These are phyloP conservation scores for Metschnikowia corniflorae DNA, from an alignment of 805 yeast species.

Conservation along the genomic window DNA sequence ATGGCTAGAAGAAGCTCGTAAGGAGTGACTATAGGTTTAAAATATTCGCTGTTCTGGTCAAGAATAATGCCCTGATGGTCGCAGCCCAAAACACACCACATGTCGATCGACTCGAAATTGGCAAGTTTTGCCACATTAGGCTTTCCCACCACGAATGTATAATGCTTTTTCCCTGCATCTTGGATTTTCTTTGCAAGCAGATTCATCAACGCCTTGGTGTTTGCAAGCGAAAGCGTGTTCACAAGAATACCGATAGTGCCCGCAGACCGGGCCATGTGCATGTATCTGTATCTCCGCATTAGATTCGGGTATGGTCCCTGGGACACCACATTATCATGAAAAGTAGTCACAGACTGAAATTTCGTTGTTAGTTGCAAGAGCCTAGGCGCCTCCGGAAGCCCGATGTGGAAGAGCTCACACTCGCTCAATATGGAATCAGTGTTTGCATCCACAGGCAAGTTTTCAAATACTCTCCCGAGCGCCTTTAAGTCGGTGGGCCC, in stretches of 20 bases:
- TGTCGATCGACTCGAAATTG: slow-evolving; percentile 88
- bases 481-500: slow-evolving; percentile 1
- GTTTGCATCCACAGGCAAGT: slow-evolving; percentile 21
- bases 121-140: slow-evolving; percentile 97
- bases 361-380: slow-evolving; percentile 70
- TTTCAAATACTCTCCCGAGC: slow-evolving; percentile 21
- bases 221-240: slow-evolving; percentile 79
- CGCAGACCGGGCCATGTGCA: slow-evolving; percentile 87
- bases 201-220: slow-evolving; percentile 66
- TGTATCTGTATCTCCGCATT: slow-evolving; percentile 77
- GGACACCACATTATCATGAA: slow-evolving; percentile 39
- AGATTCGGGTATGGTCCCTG: slow-evolving; percentile 74
- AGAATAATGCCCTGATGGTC: slow-evolving; percentile 89
- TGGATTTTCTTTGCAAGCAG: slow-evolving; percentile 57
- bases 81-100: slow-evolving; percentile 94
- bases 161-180: slow-evolving; percentile 83
- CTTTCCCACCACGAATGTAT: slow-evolving; percentile 93
- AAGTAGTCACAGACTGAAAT: slow-evolving; percentile 51
- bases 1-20: slow-evolving; percentile 84
- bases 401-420: slow-evolving; percentile 65
- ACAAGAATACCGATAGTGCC: slow-evolving; percentile 90
- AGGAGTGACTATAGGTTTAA: slow-evolving; percentile 90
- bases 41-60: slow-evolving; percentile 75
- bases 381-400: slow-evolving; percentile 74
- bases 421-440: slow-evolving; percentile 33